Evolutionary conservation across 305 asterid genomes (phyloP).

Genomic region (Solanum hybrid): DNA sequence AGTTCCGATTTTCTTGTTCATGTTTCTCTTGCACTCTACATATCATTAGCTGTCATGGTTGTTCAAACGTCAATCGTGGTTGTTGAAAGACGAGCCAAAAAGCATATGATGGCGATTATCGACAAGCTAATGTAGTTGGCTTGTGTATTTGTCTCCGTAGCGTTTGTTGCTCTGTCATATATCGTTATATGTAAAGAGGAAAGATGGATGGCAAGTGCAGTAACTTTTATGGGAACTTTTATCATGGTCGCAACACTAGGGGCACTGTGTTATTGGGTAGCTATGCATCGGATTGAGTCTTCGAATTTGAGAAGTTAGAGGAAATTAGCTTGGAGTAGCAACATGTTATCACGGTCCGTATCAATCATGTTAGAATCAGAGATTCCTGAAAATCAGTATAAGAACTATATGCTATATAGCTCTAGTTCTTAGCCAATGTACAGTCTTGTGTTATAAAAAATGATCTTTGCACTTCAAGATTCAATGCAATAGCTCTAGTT

Average conservation of each 20-base stretch:
- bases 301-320: conserved; percentile 49
- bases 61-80: conserved; percentile 66
- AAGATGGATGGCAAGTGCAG: conserved; percentile 51
- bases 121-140: conserved; percentile 91
- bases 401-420: conserved; percentile 55
- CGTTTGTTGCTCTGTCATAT: conserved; percentile 55
- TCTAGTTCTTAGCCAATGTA: neutral
- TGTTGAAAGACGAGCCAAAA: conserved; percentile 59
- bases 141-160: conserved; percentile 48
- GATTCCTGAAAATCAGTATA: conserved; percentile 33
- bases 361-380: conserved; percentile 47
- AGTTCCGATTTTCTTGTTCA: too few relatives aligned
- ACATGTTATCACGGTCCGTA: conserved; percentile 39
- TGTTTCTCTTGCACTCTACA: conserved; percentile 54
- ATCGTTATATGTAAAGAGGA: conserved; percentile 46
- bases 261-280: conserved; percentile 61
- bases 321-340: conserved; percentile 36
- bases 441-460: neutral
- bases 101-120: conserved; percentile 54
- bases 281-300: conserved; percentile 56
- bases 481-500: too few relatives aligned
- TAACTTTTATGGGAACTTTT: conserved; percentile 10
- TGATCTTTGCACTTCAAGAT: neutral
- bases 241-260: conserved; percentile 65
- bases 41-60: conserved; percentile 73